Evolutionary conservation across 257 asterid species (phyloP), one percentile per base, ranked within the genome.

Genomic region (Solanum commersonii): DNA sequence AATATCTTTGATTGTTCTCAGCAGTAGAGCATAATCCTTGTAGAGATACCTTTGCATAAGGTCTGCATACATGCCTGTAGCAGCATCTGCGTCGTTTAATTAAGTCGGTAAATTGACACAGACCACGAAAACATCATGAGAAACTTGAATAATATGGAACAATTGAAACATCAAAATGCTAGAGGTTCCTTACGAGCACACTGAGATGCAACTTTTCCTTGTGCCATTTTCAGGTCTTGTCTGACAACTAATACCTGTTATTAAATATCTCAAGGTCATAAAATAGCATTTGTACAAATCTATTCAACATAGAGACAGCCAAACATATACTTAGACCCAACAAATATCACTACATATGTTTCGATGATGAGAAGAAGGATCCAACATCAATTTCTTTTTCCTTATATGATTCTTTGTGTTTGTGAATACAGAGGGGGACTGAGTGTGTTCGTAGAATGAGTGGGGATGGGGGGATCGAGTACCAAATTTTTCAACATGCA

Each of bases 131-230:
- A 23, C n/a, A 52, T 49, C n/a, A 44, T 65, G 84, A 34, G 89
- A 56, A 84, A 49, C 87, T 29, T 65, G 84, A 23, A 49, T 40
- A 59, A 49, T 13, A 37, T 13, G 71, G 88, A 87, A 87, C 34
- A 11, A 63, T 84, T 46, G 63, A 88, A 83, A 87, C 86, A 79
- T 29, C 35, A 82, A 34, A 70, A 60, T 88, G 52, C 86, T 37
- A 79, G 35, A 6, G 56, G 84, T 87, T 78, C 70, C 98, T 90
- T 92, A 97, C 99, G 99, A 85, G 99, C 99, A 94, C 99, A 97
- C 90, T 97, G 99, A 63, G 99, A 97, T 81, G 99, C 99, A 34
- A 96, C 93, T 90, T 96, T 97, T 72, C 99, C 99, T 10, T 94
- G 87, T 88, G 99, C 98, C 99, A 97, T 97, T 92, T 94, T 96